phyloP scores from a whole-genome alignment of 306 rosid species.

The Quercus bicolor region DNA sequence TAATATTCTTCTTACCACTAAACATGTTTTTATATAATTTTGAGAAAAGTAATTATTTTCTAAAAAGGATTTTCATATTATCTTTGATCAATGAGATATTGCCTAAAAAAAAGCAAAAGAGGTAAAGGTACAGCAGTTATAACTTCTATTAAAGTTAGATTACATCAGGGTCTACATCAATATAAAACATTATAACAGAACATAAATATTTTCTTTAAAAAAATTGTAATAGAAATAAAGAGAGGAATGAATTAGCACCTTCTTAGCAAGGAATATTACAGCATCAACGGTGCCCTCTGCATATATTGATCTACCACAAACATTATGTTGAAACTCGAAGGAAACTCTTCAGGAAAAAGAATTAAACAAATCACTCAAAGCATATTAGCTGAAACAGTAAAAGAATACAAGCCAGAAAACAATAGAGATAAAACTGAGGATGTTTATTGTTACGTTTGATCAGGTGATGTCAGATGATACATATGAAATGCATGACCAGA shows the following conservation, averaged over 20 bases:
- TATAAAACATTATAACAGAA: neutral
- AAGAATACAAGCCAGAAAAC: neutral
- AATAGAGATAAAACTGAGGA: slow-evolving; percentile 2
- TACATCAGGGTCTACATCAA: neutral
- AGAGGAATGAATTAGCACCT: slow-evolving; percentile 44
- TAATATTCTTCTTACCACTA: neutral
- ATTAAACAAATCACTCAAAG: neutral
- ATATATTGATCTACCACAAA: slow-evolving; percentile 91
- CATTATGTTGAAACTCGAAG: slow-evolving; percentile 95
- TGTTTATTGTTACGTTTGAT: slow-evolving; percentile 53
- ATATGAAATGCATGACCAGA: slow-evolving; percentile 86
- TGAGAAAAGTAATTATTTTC: neutral
- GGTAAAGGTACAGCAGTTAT: neutral
- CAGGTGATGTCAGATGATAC: slow-evolving; percentile 85
- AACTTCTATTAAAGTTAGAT: neutral
- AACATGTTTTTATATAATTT: neutral
- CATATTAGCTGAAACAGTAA: neutral
- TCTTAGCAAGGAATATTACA: slow-evolving; percentile 72
- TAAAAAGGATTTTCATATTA: neutral
- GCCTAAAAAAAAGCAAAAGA: neutral
- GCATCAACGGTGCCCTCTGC: slow-evolving; percentile 96
- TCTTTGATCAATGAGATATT: neutral
- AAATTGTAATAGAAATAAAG: neutral
- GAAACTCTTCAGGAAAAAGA: slow-evolving; percentile 57
- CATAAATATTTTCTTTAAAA: neutral